phyloP scores from a whole-genome alignment of 345 rosid genomes.

The Brassica nigra region DNA sequence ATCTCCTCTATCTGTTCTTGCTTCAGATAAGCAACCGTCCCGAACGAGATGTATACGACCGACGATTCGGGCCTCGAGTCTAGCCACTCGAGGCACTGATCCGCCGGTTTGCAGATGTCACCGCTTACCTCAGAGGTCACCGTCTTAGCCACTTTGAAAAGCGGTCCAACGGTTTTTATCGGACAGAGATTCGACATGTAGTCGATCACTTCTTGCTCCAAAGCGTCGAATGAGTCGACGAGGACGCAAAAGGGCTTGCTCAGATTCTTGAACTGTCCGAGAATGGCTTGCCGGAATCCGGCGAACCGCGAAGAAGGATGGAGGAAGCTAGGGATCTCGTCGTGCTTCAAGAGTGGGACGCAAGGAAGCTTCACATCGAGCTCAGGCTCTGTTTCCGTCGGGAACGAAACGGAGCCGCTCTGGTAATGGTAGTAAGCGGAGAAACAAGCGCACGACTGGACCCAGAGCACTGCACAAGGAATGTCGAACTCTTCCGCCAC shows the following conservation, averaged over 20 bases:
- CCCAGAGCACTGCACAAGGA: neutral
- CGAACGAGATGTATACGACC: constrained; percentile 55
- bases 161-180: neutral
- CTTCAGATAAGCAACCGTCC: constrained; percentile 34
- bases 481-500: neutral
- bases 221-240: neutral
- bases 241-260: neutral
- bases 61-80: constrained; percentile 40
- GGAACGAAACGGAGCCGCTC: neutral
- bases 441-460: neutral
- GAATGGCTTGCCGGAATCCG: neutral
- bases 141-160: constrained; percentile 48
- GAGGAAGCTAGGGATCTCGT: neutral
- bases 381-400: neutral
- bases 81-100: constrained; percentile 62
- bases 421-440: neutral
- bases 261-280: neutral
- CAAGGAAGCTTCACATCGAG: neutral
- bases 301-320: neutral
- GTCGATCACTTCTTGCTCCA: neutral
- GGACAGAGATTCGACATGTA: neutral
- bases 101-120: constrained; percentile 50
- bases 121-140: constrained; percentile 40
- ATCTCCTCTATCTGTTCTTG: constrained; percentile 45
- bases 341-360: neutral